Evolutionary conservation across 1,284 basidiomycete species (phyloP).

Genomic region (Leccinum cinnamomeum): DNA sequence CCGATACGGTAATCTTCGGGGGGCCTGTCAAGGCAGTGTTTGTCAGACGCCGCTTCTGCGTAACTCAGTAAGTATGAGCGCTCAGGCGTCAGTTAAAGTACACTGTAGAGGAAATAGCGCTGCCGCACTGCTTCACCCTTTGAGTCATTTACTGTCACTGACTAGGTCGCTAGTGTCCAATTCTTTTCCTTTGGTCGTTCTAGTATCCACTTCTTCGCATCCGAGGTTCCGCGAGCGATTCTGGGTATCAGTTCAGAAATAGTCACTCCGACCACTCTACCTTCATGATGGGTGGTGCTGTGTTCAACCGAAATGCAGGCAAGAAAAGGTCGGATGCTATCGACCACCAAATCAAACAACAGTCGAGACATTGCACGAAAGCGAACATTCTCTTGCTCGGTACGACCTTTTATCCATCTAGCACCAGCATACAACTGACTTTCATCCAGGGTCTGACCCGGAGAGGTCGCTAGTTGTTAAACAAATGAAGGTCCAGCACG

Average conservation of each 20-base stretch:
- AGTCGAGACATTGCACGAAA: conserved; percentile 1
- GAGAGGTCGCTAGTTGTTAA: neutral
- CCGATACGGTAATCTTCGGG: neutral
- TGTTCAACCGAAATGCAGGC: neutral
- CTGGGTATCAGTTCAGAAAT: neutral
- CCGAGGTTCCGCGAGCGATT: neutral
- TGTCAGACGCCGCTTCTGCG: neutral
- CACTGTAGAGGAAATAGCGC: neutral
- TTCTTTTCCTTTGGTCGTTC: neutral
- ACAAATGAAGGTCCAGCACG: conserved; percentile 11
- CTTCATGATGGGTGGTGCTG: conserved; percentile 1
- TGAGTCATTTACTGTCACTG: neutral
- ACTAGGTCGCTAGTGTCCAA: neutral
- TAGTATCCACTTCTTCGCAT: neutral
- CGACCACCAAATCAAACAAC: conserved; percentile 6
- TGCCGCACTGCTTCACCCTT: neutral
- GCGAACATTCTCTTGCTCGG: conserved; percentile 8
- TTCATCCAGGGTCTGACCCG: conserved; percentile 4
- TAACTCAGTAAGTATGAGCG: neutral
- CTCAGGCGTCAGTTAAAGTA: neutral
- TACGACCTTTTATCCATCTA: neutral
- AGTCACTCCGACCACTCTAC: neutral
- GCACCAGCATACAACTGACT: neutral
- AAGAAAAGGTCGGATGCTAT: conserved; percentile 6
- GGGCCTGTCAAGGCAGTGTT: neutral